Percentiles rank a stretch among this genome's conserved stretches.
These are phyloP conservation scores for Fusarium staphyleae DNA, from an alignment of 2,329 filamentous ascomycete genomes.

Conservation along the genomic window DNA sequence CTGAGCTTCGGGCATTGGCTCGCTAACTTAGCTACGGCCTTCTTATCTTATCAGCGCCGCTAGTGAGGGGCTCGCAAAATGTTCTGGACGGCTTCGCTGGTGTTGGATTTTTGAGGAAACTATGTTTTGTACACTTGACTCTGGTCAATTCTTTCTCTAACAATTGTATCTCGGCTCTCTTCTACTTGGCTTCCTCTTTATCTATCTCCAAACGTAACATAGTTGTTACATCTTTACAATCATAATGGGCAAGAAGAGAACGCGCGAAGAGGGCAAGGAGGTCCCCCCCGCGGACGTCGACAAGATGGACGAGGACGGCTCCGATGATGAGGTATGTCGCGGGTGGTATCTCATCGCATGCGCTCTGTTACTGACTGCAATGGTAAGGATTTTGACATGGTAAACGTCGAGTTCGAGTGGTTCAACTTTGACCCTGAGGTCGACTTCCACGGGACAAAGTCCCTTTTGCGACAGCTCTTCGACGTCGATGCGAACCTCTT, in stretches of 20 bases:
- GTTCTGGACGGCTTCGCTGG: constrained; percentile 39
- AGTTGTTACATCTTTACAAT: background rate
- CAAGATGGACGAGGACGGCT: constrained; percentile 60
- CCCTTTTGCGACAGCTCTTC: constrained; percentile 87
- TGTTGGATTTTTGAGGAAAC: constrained; percentile 18
- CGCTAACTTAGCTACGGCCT: constrained; percentile 21
- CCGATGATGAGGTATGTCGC: constrained; percentile 59
- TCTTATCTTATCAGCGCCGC: constrained; percentile 37
- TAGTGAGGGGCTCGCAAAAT: constrained; percentile 55
- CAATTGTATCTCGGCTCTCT: background rate
- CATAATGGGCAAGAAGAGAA: constrained; percentile 59
- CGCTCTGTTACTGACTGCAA: constrained; percentile 19
- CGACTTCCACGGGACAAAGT: constrained; percentile 95
- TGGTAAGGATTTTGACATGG: constrained; percentile 84
- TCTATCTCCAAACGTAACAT: background rate
- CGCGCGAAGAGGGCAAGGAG: constrained; percentile 56
- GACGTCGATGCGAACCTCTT: constrained; percentile 87
- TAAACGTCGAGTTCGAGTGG: constrained; percentile 98
- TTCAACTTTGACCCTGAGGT: constrained; percentile 91
- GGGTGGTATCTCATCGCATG: constrained; percentile 13
- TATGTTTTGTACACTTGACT: background rate
- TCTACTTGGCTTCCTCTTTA: background rate
- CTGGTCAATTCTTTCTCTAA: background rate
- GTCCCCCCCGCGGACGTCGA: constrained; percentile 50
- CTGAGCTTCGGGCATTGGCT: constrained; percentile 26